phyloP scores from a whole-genome alignment of 345 rosid species.

The Pugionium dolabratum region DNA sequence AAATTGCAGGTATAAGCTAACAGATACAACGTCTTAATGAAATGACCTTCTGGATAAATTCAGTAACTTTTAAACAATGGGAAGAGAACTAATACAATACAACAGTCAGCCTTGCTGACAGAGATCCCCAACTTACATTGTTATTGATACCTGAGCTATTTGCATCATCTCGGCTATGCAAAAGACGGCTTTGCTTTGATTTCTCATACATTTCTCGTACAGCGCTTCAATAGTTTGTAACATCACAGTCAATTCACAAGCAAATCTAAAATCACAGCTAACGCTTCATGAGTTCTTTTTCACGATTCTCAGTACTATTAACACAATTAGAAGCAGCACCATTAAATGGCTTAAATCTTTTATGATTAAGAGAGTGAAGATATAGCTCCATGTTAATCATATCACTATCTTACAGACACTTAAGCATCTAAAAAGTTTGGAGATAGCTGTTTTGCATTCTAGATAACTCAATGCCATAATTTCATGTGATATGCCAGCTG shows the following conservation, averaged over 20 bases:
- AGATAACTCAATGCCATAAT: slow-evolving; percentile 19
- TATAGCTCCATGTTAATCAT: slow-evolving; percentile 17
- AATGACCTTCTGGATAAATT: slow-evolving; percentile 12
- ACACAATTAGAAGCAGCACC: background rate
- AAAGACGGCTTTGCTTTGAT: slow-evolving; percentile 78
- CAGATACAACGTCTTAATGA: slow-evolving; percentile 15
- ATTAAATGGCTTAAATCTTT: background rate
- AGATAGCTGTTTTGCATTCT: slow-evolving; percentile 13
- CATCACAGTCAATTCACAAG: slow-evolving; percentile 28
- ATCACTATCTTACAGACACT: slow-evolving; percentile 18
- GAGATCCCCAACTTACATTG: slow-evolving; percentile 55
- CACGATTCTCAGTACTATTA: background rate
- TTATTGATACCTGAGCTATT: slow-evolving; percentile 50
- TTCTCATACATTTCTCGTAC: slow-evolving; percentile 94
- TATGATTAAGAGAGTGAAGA: slow-evolving; percentile 7
- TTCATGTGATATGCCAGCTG: slow-evolving; percentile 15
- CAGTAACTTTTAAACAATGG: slow-evolving; percentile 15
- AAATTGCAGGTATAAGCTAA: slow-evolving; percentile 13
- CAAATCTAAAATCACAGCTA: slow-evolving; percentile 17
- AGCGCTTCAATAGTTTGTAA: slow-evolving; percentile 64
- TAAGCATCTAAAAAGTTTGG: slow-evolving; percentile 12
- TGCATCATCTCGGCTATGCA: slow-evolving; percentile 59
- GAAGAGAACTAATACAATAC: slow-evolving; percentile 5
- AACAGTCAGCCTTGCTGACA: slow-evolving; percentile 11
- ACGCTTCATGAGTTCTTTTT: slow-evolving; percentile 18